A percentile compares a stretch with the other conserved stretches of the same genome.
Conservation (phyloP, 2,329 filamentous ascomycete species). For the Diaporthe humulicola region DNA sequence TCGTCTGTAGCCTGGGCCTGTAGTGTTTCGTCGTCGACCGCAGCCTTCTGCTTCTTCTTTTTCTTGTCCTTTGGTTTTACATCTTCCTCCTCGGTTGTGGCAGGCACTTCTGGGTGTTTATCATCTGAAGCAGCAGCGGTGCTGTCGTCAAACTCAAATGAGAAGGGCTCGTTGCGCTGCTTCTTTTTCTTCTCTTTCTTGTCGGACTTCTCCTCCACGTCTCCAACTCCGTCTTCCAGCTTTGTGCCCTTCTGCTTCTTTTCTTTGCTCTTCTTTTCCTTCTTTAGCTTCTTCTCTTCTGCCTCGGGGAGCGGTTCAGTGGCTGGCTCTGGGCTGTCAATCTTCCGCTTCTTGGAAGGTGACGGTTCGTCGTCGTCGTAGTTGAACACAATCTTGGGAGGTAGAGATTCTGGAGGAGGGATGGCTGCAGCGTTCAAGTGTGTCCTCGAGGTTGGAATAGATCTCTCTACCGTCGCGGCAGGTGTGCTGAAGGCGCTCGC, state of each 20-base stretch:
- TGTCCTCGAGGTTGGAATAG: slow-evolving; percentile 27
- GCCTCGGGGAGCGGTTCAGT: background rate
- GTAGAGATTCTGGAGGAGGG: slow-evolving; percentile 26
- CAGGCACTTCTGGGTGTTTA: background rate
- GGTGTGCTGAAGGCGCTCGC: background rate
- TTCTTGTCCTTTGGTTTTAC: slow-evolving; percentile 43
- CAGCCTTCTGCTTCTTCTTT: background rate
- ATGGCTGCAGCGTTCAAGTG: slow-evolving; percentile 39
- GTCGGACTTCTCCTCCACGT: slow-evolving; percentile 54
- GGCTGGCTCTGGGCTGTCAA: slow-evolving; percentile 30
- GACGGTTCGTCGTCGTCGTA: slow-evolving; percentile 41
- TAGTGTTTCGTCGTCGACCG: background rate
- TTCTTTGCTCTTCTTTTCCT: slow-evolving; percentile 46
- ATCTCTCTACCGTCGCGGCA: background rate
- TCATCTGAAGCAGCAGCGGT: background rate
- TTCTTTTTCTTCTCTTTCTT: slow-evolving; percentile 69
- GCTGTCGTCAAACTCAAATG: background rate
- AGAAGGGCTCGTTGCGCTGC: slow-evolving; percentile 11
- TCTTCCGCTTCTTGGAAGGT: slow-evolving; percentile 38
- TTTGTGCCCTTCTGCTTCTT: slow-evolving; percentile 48
- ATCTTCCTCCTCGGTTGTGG: background rate
- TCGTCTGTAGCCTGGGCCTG: background rate
- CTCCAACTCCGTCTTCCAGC: slow-evolving; percentile 44
- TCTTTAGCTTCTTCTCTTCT: slow-evolving; percentile 47
- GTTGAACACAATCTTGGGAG: slow-evolving; percentile 45